phyloP scores from a whole-genome alignment of 345 rosid genomes.

The Cardamine resedifolia region DNA sequence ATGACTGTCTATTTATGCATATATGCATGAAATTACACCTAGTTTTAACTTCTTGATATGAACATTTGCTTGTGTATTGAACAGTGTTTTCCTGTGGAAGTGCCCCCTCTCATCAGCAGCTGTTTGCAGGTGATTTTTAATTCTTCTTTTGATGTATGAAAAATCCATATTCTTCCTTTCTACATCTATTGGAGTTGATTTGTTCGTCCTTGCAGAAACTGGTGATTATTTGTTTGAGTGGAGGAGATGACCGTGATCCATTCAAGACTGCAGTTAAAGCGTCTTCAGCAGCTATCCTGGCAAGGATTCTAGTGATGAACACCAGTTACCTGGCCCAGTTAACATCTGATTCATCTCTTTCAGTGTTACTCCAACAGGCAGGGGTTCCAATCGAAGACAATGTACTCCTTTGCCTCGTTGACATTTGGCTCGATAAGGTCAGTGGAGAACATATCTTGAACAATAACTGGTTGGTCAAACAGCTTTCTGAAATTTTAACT shows the following conservation, averaged over 20 bases:
- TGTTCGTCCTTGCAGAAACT: conserved; percentile 60
- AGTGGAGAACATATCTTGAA: conserved; percentile 26
- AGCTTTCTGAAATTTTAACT: conserved; percentile 1
- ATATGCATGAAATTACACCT: not conserved
- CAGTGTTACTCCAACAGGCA: conserved; percentile 69
- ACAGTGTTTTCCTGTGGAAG: conserved; percentile 89
- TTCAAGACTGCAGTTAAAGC: conserved; percentile 82
- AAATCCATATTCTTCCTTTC: not conserved
- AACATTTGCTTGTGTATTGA: conserved; percentile 19
- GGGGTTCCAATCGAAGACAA: conserved; percentile 66
- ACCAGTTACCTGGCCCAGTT: conserved; percentile 82
- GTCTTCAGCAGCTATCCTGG: conserved; percentile 81
- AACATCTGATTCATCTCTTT: conserved; percentile 82
- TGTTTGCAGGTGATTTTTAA: conserved; percentile 65
- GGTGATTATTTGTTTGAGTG: conserved; percentile 76
- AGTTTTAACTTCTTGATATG: conserved; percentile 14
- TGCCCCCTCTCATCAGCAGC: conserved; percentile 77
- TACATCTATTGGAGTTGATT: conserved; percentile 4
- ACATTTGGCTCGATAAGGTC: conserved; percentile 98
- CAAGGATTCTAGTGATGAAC: conserved; percentile 95
- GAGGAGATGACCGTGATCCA: conserved; percentile 85
- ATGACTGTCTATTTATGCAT: conserved; percentile 7
- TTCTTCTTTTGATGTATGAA: conserved; percentile 16
- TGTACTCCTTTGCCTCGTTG: conserved; percentile 79
- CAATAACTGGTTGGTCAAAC: not conserved